Evolutionary conservation across 768 basidiomycete genomes (phyloP), one percentile per base, ranked within the genome.

Genomic region (Lanmaoa rubissima): DNA sequence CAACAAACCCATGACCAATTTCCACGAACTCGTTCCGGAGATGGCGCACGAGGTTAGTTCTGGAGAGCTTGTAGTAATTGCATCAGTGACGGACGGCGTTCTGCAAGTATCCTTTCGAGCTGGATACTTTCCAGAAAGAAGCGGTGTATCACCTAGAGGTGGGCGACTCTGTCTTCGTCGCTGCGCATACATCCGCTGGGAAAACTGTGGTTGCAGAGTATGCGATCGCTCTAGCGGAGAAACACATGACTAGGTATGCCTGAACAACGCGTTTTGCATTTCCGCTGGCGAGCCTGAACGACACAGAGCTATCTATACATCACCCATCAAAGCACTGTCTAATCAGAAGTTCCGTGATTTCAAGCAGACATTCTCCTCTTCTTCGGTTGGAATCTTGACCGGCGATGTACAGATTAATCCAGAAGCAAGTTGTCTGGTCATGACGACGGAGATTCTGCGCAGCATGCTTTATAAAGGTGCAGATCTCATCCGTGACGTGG

Each of bases 331-430:
- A 67, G 97, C 97, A 0, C 79, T 99, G 8, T 98, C 96, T 10
- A 99, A 99, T 69, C 97, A 98, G 66, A 99, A 99, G 72, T 98
- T 98, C 71, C 83, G 97, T 52, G 97, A 99, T 74, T 99, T 99
- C 78, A 98, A 98, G 69, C 88, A 90, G 67, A 96, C 94, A 0
- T 99, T 98, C 67, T 90, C 90, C 7, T 84, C 93, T 4, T 80
- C 86, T 10, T 91, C 91, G 10, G 92, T 99, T 42, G 97, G 97
- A 48, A 98, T 99, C 50, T 74, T 99, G 54, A 99, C 97, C 0
- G 97, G 97, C 53, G 97, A 99, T 77, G 96, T 99, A 12, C 97
- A 98, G 72, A 98, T 99, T 66, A 99, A 99, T 69, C 90, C 97
- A 0, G 97, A 99, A 75, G 97, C 93, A 34, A 91, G 85, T 60